Percentiles rank a stretch among this genome's conserved stretches.
Evolutionary conservation across 2,329 filamentous ascomycete genomes (phyloP).

Genomic region (Penicillium vulpinum): DNA sequence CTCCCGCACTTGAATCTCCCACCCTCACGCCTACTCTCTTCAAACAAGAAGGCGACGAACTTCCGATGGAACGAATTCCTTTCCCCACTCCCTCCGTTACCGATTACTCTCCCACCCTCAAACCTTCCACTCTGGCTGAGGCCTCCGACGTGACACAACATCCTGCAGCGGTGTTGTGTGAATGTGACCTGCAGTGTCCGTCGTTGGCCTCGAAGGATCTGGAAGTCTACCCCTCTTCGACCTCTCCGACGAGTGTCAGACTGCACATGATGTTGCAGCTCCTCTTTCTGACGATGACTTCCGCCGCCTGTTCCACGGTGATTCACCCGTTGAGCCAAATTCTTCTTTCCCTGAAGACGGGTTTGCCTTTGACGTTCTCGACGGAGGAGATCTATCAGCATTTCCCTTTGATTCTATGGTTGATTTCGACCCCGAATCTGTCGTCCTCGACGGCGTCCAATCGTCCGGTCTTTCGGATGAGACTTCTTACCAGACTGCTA

Average conservation of each 20-base stretch:
- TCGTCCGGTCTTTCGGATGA: slow-evolving; percentile 52
- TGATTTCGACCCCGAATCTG: slow-evolving; percentile 55
- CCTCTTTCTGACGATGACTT: slow-evolving; percentile 70
- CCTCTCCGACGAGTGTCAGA: slow-evolving; percentile 46
- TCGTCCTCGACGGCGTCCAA: slow-evolving; percentile 45
- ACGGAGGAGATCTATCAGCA: slow-evolving; percentile 50
- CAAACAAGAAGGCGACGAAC: slow-evolving; percentile 47
- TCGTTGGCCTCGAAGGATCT: slow-evolving; percentile 63
- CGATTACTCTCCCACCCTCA: slow-evolving; percentile 43
- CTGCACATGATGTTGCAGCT: slow-evolving; percentile 62
- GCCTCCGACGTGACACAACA: slow-evolving; percentile 97
- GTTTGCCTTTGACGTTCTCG: slow-evolving; percentile 70
- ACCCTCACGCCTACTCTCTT: slow-evolving; percentile 45
- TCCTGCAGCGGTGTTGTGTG: slow-evolving; percentile 99
- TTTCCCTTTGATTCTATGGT: slow-evolving; percentile 57
- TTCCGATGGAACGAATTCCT: slow-evolving; percentile 42
- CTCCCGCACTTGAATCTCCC: slow-evolving; percentile 37
- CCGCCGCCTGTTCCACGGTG: slow-evolving; percentile 60
- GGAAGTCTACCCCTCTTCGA: slow-evolving; percentile 49
- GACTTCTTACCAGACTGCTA: slow-evolving; percentile 52
- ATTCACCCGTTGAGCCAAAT: slow-evolving; percentile 69
- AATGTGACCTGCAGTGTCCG: slow-evolving; percentile 99
- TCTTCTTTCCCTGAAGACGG: slow-evolving; percentile 73
- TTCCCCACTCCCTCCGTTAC: slow-evolving; percentile 41
- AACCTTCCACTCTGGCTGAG: slow-evolving; percentile 49